Percentiles rank a stretch among this genome's conserved stretches.
Conservation (phyloP, 345 rosid species). For the Triadica sebifera region DNA sequence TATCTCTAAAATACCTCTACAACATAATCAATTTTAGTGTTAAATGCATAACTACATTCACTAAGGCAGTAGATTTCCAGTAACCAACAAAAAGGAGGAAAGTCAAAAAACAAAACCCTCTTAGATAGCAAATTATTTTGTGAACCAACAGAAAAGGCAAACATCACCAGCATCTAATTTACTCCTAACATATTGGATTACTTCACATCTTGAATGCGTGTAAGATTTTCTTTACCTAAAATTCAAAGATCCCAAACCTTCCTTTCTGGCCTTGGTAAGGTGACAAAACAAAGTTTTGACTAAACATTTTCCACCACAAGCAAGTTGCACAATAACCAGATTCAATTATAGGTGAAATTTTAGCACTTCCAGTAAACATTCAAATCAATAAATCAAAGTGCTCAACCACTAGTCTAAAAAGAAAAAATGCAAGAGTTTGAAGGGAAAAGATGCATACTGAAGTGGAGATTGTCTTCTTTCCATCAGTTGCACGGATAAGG, state of each 20-base stretch:
- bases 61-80: too few relatives aligned
- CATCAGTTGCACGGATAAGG: constrained; percentile 88
- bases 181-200: too few relatives aligned
- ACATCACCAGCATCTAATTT: not conserved
- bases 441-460: constrained; percentile 43
- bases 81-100: not conserved
- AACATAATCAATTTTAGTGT: not conserved
- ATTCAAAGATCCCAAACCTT: not conserved
- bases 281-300: not conserved
- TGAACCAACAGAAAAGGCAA: constrained; percentile 3
- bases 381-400: not conserved
- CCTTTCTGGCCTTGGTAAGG: not conserved
- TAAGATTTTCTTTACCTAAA: not conserved
- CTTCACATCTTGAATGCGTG: not conserved
- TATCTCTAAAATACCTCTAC: not conserved
- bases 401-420: not conserved
- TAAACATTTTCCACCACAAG: not conserved
- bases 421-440: not conserved
- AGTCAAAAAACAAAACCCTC: not conserved
- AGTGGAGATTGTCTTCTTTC: constrained; percentile 75
- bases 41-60: not conserved
- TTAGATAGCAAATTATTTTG: not conserved
- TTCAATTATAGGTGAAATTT: not conserved
- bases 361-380: not conserved
- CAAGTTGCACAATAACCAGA: not conserved